These are phyloP conservation scores for Erysimum cheiranthoides DNA, from an alignment of 345 rosid species.

Conservation along the genomic window DNA sequence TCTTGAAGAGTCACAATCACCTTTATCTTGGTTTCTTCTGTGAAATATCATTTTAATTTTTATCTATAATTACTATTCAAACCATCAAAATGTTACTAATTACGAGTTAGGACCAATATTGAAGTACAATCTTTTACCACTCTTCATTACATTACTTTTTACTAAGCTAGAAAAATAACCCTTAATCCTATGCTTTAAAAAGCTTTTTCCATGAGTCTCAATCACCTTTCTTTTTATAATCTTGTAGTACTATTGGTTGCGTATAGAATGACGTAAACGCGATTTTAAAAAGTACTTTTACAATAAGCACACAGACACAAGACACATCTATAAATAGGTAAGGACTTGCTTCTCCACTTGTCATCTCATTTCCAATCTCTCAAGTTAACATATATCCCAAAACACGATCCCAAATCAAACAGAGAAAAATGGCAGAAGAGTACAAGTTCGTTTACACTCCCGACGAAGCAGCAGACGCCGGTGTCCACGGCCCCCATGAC, in stretches of 20 bases:
- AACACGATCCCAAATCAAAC: background rate
- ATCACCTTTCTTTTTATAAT: background rate
- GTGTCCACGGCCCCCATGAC: background rate
- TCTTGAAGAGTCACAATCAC: background rate
- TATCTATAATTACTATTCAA: background rate
- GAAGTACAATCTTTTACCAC: background rate
- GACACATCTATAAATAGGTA: slow-evolving; percentile 8
- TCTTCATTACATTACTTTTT: background rate
- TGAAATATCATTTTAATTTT: background rate
- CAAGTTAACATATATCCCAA: background rate
- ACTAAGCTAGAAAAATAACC: background rate
- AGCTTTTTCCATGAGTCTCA: background rate
- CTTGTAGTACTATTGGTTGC: background rate
- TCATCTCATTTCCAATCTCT: slow-evolving; percentile 9
- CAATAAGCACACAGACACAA: background rate
- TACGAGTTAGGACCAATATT: background rate
- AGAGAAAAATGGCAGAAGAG: slow-evolving; percentile 53
- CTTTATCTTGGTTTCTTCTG: background rate
- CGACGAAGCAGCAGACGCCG: background rate
- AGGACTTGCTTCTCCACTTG: background rate
- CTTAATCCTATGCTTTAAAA: background rate
- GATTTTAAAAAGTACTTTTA: background rate
- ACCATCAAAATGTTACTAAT: background rate
- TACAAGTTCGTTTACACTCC: background rate
- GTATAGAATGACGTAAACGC: background rate